Evolutionary conservation across 164 flowering plant genomes (phyloP).

Genomic region (Liquidambar formosana): DNA sequence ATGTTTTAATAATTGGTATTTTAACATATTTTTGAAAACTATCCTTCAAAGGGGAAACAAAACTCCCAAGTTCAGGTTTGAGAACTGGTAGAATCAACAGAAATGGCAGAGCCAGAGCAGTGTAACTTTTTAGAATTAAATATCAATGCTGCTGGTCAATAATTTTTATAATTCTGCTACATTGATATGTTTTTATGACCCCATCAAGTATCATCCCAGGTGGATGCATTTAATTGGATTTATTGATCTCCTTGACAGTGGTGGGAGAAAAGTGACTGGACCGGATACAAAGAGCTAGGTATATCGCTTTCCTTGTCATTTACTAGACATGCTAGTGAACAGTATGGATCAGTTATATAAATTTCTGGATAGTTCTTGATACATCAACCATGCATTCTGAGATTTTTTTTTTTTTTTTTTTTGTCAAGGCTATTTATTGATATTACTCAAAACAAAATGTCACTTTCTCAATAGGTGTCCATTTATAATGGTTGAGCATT

Average conservation of each 20-base stretch:
- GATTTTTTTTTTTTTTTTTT: neutral
- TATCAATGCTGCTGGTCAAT: neutral
- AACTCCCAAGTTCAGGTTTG: neutral
- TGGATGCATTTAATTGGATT: slow-evolving; percentile 71
- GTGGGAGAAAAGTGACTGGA: slow-evolving; percentile 99
- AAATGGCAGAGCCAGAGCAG: neutral
- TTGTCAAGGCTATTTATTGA: neutral
- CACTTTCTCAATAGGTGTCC: neutral
- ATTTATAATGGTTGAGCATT: neutral
- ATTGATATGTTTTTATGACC: slow-evolving; percentile 33
- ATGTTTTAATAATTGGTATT: neutral
- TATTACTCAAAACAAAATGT: too few species aligned
- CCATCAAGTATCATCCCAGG: slow-evolving; percentile 59
- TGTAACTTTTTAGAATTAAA: neutral
- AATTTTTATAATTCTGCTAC: neutral
- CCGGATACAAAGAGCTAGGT: slow-evolving; percentile 98
- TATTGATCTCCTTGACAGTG: slow-evolving; percentile 92
- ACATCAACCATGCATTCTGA: neutral
- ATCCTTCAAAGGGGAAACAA: neutral
- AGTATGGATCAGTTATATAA: neutral
- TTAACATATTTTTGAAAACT: neutral
- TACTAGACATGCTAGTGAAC: neutral
- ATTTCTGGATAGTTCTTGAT: neutral
- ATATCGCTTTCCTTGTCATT: slow-evolving; percentile 19
- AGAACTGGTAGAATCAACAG: neutral